Percentiles rank a stretch among this genome's conserved stretches.
Evolutionary conservation across 495 filamentous ascomycete genomes (phyloP).

Genomic region (Penicillium herquei): DNA sequence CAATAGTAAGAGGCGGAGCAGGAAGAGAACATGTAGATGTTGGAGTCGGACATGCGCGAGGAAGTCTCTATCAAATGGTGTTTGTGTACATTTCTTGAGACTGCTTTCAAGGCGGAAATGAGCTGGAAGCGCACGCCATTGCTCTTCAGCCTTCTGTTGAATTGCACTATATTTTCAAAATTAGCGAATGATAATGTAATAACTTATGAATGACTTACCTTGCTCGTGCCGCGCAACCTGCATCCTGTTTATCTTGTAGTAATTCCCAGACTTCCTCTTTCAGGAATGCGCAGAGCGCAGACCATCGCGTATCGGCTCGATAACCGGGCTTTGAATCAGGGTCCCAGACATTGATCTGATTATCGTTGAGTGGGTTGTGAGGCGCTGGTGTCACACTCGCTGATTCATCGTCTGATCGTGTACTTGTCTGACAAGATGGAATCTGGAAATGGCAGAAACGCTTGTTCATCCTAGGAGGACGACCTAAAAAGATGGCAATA

Average conservation of each 20-base stretch:
- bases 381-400: not conserved
- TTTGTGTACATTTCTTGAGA: constrained; percentile 23
- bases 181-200: not conserved
- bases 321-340: constrained; percentile 26
- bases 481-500: constrained; percentile 43
- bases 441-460: constrained; percentile 42
- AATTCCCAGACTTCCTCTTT: constrained; percentile 43
- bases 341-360: constrained; percentile 13
- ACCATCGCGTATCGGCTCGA: constrained; percentile 38
- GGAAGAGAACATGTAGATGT: constrained; percentile 41
- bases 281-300: constrained; percentile 37
- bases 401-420: not conserved
- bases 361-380: not conserved
- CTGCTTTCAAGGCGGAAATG: constrained; percentile 28
- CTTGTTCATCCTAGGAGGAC: constrained; percentile 41
- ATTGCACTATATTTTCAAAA: constrained; percentile 16
- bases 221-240: constrained; percentile 16
- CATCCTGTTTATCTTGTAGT: constrained; percentile 30
- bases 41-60: constrained; percentile 36
- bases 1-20: constrained; percentile 31
- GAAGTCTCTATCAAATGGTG: constrained; percentile 35
- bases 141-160: constrained; percentile 23
- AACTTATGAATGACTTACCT: constrained; percentile 11
- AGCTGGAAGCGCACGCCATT: constrained; percentile 26
- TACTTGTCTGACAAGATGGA: constrained; percentile 15